Evolutionary conservation across 805 yeast species (phyloP).

Genomic region (Candida khao-thaluensis): DNA sequence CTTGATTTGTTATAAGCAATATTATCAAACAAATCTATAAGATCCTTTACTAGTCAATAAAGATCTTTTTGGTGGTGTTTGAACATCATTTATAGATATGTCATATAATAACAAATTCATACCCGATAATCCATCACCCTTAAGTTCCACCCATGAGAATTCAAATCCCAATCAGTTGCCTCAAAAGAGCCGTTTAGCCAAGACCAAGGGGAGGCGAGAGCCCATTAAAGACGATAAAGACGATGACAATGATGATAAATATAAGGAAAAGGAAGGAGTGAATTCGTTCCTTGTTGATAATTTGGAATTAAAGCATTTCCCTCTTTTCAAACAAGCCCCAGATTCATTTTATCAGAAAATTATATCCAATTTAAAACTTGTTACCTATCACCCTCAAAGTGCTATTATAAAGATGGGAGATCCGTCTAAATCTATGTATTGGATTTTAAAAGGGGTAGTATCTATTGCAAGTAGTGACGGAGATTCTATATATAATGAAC

Average conservation of each 20-base stretch:
- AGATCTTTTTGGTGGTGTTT: no score
- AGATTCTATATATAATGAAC: slow-evolving; percentile 69
- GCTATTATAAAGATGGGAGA: slow-evolving; percentile 71
- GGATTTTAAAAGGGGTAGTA: slow-evolving; percentile 75
- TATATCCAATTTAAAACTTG: slow-evolving; percentile 54
- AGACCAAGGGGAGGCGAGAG: not conserved
- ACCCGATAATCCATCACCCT: slow-evolving; percentile 29
- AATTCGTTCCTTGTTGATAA: slow-evolving; percentile 15
- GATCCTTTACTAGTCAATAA: no score
- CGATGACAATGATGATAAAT: not conserved
- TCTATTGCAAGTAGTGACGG: slow-evolving; percentile 78
- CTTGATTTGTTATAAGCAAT: no score
- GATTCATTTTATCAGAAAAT: slow-evolving; percentile 59
- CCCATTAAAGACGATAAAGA: not conserved
- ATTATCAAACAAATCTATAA: no score
- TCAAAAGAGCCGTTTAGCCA: not conserved
- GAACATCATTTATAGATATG: not conserved
- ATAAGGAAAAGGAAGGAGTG: slow-evolving; percentile 1
- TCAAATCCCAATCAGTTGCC: not conserved
- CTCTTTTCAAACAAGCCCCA: slow-evolving; percentile 68
- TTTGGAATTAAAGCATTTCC: slow-evolving; percentile 36
- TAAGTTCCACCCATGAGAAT: slow-evolving; percentile 8
- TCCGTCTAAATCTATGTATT: slow-evolving; percentile 72
- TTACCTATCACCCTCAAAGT: slow-evolving; percentile 66
- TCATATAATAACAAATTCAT: slow-evolving; percentile 15